Evolutionary conservation across 192 early-diverging fungal species (phyloP), one percentile per base, ranked within the genome.

Genomic region (Backusella mclennaniae): DNA sequence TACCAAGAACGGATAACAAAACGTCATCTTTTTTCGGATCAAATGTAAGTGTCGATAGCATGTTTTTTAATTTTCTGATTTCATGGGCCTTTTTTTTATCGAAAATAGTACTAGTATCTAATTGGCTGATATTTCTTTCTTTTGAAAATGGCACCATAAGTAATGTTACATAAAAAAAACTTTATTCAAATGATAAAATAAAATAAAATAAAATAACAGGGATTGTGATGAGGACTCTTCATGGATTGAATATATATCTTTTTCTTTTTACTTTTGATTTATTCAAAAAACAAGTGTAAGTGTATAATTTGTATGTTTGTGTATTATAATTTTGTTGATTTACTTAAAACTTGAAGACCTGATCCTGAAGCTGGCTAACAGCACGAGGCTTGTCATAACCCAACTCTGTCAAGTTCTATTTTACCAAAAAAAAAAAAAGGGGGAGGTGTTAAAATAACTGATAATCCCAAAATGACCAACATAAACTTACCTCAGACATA

Each of bases 271-370:
- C 21, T 53, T 23, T 53, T 53, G 19, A 53, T 53, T 53, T 53
- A 53, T 53, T 53, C 52, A 59, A 59, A 59, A 56, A 59, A 59
- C 6, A 59, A 59, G 23, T 9, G 23, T 7, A 12, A 23, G 7
- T 59, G 56, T 59, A 26, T 59, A 9, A 26, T 59, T 44, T 59
- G 56, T 26, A 59, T 59, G 12, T 56, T n/a, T 52, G 19, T 53
- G 8, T 53, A 21, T 23, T 53, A 21, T 53, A 23, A 11, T 23
- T 59, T 59, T 63, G 56, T 3, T 63, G 19, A 6, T 14, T 29
- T 63, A 70, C 41, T 84, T 92, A 97, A 82, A 97, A 97, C 83
- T 95, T 95, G 89, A 95, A 97, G 35, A 96, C 91, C 78, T 92
- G 92, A 82, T 97, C 94, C 36, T 89, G 87, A 33, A 93, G 86